Base-by-base conservation (phyloP, 805 yeast genomes). In the Kodamaea kaohsiungensis region DNA sequence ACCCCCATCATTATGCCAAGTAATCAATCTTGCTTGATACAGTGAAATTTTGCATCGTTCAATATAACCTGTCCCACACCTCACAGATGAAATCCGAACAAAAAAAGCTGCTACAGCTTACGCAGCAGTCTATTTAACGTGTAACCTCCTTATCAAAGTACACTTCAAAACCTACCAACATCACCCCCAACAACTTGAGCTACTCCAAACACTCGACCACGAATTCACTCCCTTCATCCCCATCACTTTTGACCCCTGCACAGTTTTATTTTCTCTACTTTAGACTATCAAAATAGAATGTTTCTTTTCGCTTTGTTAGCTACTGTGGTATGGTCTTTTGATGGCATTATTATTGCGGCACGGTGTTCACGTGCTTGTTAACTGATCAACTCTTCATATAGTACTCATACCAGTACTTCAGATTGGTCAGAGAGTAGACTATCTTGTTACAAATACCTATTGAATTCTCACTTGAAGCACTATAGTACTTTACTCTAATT, bases 241-340 rank as follows among this genome's bases (percentile, higher is more conserved):
- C 19, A 10, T 40, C 45, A 17, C 45, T 40, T 15, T 15, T 15
- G 45, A 40, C 45, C 45, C 45, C 45, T 40, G 45, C 45, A 40
- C 45, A 17, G 9, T 40, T 15, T 7, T 13, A 7, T 10, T 16
- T 38, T n/a, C 42, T 22, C 25, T 22, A 22, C 25, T 22, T 4
- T 22, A 22, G 25, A 22, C 25, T 4, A 22, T 22, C 25, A 22
- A 12, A 30, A 30, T 30, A 30, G 35, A 39, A 39, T n/a, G n/a
- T n/a, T n/a, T n/a, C n/a, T n/a, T n/a, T n/a, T n/a, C n/a, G n/a
- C n/a, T n/a, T n/a, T n/a, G n/a, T n/a, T n/a, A n/a, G n/a, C n/a
- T n/a, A n/a, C n/a, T n/a, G n/a, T n/a, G n/a, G n/a, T n/a, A n/a
- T n/a, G n/a, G n/a, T n/a, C n/a, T n/a, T n/a, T n/a, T n/a, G n/a